A percentile compares a stretch with the other conserved stretches of the same genome.
These are phyloP conservation scores for Lactarius hatsudake DNA, from an alignment of 768 basidiomycete species.

Conservation along the genomic window DNA sequence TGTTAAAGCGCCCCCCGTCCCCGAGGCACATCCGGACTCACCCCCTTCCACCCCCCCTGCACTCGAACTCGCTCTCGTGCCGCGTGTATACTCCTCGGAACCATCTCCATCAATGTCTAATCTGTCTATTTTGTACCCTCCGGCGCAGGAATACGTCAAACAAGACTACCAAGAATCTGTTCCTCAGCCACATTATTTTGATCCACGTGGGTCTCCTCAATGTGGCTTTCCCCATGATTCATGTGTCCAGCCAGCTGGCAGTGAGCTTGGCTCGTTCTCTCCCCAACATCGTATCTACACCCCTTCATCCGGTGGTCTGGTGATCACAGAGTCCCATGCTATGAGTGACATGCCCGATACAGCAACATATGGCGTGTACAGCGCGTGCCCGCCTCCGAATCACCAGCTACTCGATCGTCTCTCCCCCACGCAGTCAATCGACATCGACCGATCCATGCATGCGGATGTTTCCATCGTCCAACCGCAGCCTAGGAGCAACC, in stretches of 20 bases:
- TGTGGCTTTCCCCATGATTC: conserved; percentile 19
- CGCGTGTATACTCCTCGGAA: conserved; percentile 18
- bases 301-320: conserved; percentile 18
- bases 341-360: conserved; percentile 16
- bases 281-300: conserved; percentile 18
- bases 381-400: conserved; percentile 22
- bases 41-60: conserved; percentile 32
- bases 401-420: conserved; percentile 25
- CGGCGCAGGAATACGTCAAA: conserved; percentile 23
- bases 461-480: conserved; percentile 13
- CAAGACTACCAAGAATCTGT: conserved; percentile 15
- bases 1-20: conserved; percentile 20
- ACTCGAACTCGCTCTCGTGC: conserved; percentile 28
- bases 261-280: conserved; percentile 14
- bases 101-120: conserved; percentile 18
- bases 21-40: conserved; percentile 24
- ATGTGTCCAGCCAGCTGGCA: conserved; percentile 20
- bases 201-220: conserved; percentile 24
- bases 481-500: conserved; percentile 13
- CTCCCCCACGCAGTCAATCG: conserved; percentile 9
- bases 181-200: conserved; percentile 20
- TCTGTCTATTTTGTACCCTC: conserved; percentile 18
- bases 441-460: conserved; percentile 4
- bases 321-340: conserved; percentile 22
- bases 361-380: conserved; percentile 16